These are phyloP conservation scores for Beauveria brongniartii DNA, from an alignment of 2,329 filamentous ascomycete genomes.

Conservation along the genomic window DNA sequence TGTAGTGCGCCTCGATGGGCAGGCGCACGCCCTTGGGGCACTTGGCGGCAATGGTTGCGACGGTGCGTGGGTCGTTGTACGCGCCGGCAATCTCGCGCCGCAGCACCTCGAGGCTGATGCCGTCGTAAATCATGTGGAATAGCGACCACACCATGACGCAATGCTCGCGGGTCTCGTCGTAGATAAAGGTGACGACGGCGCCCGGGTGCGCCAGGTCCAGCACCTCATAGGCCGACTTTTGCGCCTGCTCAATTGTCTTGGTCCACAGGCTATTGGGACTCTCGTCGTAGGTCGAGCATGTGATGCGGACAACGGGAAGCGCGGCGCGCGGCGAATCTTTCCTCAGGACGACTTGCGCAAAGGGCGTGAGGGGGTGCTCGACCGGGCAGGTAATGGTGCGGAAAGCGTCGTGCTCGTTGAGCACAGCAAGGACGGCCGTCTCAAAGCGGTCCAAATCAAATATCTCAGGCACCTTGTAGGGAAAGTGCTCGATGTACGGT, in stretches of 20 bases:
- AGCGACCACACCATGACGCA: constrained; percentile 23
- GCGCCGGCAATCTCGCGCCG: constrained; percentile 9
- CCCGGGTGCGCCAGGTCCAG: constrained; percentile 6
- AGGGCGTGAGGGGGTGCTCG: constrained; percentile 12
- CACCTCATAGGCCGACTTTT: constrained; percentile 8
- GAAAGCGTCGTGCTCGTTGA: constrained; percentile 12
- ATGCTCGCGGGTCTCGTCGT: constrained; percentile 3
- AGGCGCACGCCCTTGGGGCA: constrained; percentile 7
- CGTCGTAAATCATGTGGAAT: constrained; percentile 25
- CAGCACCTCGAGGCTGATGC: constrained; percentile 9
- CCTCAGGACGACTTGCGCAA: constrained; percentile 11
- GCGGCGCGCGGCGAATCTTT: neutral
- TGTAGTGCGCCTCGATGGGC: constrained; percentile 11
- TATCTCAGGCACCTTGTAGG: constrained; percentile 11
- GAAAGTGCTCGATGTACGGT: constrained; percentile 11
- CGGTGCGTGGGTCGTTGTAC: constrained; percentile 6
- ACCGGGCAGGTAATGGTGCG: constrained; percentile 12
- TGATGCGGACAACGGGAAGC: constrained; percentile 6
- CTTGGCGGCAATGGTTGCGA: neutral
- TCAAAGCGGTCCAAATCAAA: constrained; percentile 11
- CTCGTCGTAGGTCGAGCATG: constrained; percentile 8
- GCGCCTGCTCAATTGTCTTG: constrained; percentile 4
- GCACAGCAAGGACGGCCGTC: constrained; percentile 9
- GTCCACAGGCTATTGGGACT: constrained; percentile 7
- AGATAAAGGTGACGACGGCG: constrained; percentile 8